Conservation (phyloP, 352 stramenopile genomes). For the Globisporangium heterothallicum region DNA sequence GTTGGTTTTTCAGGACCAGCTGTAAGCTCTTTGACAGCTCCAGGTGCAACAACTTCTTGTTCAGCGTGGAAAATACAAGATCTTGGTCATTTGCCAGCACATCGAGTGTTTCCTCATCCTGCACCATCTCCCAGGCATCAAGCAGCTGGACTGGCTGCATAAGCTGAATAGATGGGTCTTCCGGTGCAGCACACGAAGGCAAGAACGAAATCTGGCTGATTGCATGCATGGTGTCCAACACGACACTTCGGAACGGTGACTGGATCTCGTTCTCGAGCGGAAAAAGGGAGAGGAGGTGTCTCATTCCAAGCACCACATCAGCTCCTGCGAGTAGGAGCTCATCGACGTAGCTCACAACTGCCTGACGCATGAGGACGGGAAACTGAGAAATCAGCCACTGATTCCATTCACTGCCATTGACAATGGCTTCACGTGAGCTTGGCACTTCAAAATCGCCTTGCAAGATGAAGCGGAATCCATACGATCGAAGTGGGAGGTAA, state of each 20-base stretch:
- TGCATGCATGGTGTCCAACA: conserved; percentile 53
- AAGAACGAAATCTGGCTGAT: conserved; percentile 52
- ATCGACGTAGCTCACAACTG: conserved; percentile 14
- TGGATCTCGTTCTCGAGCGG: conserved; percentile 71
- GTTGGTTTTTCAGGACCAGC: conserved; percentile 41
- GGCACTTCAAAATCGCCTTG: conserved; percentile 85
- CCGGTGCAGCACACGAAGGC: conserved; percentile 7
- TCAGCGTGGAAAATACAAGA: conserved; percentile 23
- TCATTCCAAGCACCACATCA: conserved; percentile 17
- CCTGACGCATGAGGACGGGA: conserved; percentile 37
- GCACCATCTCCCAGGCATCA: conserved; percentile 30
- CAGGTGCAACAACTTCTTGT: conserved; percentile 52
- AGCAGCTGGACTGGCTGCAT: conserved; percentile 36
- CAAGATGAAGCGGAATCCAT: conserved; percentile 82
- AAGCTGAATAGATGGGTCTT: conserved; percentile 5
- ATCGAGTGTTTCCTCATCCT: conserved; percentile 13
- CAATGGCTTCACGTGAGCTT: conserved; percentile 80
- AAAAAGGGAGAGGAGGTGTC: conserved; percentile 41
- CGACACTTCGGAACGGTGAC: conserved; percentile 54
- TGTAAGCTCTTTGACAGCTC: conserved; percentile 32
- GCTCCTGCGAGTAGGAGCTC: conserved; percentile 1
- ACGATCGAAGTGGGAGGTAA: conserved; percentile 75
- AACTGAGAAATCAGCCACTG: conserved; percentile 80
- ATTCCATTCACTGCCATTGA: conserved; percentile 83
- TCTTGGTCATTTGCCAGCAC: conserved; percentile 13